Conservation (phyloP, 2,329 filamentous ascomycete species). For the Coniochaeta prunicola region DNA sequence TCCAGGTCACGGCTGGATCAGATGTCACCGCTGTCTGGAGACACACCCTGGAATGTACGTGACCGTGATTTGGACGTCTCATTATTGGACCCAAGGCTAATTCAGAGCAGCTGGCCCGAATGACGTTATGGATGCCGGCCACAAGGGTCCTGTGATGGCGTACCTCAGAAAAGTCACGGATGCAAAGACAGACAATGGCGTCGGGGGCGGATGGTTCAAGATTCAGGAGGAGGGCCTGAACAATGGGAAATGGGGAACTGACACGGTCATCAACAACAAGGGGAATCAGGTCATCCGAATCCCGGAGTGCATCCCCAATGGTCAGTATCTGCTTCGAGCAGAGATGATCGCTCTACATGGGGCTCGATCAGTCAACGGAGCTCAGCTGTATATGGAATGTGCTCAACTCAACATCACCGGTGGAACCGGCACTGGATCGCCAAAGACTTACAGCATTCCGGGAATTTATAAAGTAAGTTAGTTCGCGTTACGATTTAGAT, state of each 20-base stretch:
- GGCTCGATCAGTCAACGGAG: constrained; percentile 29
- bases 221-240: constrained; percentile 24
- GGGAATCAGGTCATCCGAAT: constrained; percentile 41
- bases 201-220: constrained; percentile 27
- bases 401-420: constrained; percentile 28
- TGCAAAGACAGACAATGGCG: constrained; percentile 27
- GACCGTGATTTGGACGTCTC: neutral
- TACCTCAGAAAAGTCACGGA: constrained; percentile 40
- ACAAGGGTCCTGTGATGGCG: constrained; percentile 38
- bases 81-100: neutral
- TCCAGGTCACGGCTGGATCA: constrained; percentile 36
- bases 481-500: no score
- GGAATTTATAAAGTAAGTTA: constrained; percentile 25
- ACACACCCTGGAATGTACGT: constrained; percentile 32
- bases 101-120: constrained; percentile 24
- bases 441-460: constrained; percentile 26
- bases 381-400: constrained; percentile 36
- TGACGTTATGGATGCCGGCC: constrained; percentile 45
- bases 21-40: constrained; percentile 45
- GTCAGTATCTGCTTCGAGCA: constrained; percentile 50
- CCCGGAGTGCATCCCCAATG: constrained; percentile 40
- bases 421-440: constrained; percentile 19
- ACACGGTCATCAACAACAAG: constrained; percentile 34
- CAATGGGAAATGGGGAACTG: constrained; percentile 26
- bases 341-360: constrained; percentile 53